A percentile compares a stretch with the other conserved stretches of the same genome.
phyloP scores from a whole-genome alignment of 139 green algal species.

The Ettlia oleoabundans region DNA sequence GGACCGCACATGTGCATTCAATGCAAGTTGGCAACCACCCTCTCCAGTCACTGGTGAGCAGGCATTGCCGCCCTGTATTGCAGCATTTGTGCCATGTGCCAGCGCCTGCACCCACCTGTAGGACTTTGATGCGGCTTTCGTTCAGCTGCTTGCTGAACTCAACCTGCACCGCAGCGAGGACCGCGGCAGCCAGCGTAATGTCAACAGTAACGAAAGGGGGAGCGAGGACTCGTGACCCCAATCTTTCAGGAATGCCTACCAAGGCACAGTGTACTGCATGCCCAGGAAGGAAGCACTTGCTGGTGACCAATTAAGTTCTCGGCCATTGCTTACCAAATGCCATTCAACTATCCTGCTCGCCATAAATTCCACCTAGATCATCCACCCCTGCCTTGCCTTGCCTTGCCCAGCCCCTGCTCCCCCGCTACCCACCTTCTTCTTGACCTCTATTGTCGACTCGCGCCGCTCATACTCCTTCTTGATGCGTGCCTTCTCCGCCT shows the following conservation, averaged over 20 bases:
- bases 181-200: no score
- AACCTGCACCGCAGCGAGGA: slow-evolving; percentile 54
- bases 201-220: no score
- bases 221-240: no score
- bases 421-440: slow-evolving; percentile 94
- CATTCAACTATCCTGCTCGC: no score
- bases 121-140: slow-evolving; percentile 89
- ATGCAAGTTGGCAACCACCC: no score
- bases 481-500: slow-evolving; percentile 96
- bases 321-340: neutral
- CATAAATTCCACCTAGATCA: no score
- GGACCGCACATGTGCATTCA: no score
- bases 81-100: slow-evolving; percentile 69
- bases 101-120: slow-evolving; percentile 88
- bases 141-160: slow-evolving; percentile 98
- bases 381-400: no score
- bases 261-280: neutral
- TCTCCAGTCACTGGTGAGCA: no score
- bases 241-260: neutral
- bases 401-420: no score
- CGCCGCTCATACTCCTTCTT: slow-evolving; percentile 95
- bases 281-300: neutral
- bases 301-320: neutral
- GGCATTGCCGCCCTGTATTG: no score
- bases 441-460: slow-evolving; percentile 90